These are phyloP conservation scores for Mallotus nudiflorus DNA, from an alignment of 345 rosid genomes.

Conservation along the genomic window DNA sequence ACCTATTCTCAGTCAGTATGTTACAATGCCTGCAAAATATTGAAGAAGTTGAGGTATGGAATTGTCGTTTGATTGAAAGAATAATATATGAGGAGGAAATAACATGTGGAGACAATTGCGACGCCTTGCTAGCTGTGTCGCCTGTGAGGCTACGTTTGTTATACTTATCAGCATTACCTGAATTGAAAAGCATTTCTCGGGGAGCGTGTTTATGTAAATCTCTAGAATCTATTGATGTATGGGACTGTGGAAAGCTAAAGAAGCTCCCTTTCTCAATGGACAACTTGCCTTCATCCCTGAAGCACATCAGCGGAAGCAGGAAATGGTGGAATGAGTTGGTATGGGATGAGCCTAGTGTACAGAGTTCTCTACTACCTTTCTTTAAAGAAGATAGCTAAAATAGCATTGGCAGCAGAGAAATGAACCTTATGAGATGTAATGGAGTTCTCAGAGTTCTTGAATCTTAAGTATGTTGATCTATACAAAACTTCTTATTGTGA, in stretches of 20 bases:
- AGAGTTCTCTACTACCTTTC: neutral
- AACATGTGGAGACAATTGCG: neutral
- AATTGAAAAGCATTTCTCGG: constrained; percentile 8
- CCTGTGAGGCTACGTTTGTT: neutral
- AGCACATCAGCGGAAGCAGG: constrained; percentile 9
- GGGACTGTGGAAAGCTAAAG: constrained; percentile 17
- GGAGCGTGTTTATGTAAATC: neutral
- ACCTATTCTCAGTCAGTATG: neutral
- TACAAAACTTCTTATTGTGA: no score
- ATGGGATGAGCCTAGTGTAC: constrained; percentile 2
- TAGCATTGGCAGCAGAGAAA: no score
- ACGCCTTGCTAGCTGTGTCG: neutral
- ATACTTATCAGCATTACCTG: constrained; percentile 10
- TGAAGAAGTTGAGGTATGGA: constrained; percentile 14
- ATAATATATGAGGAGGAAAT: constrained; percentile 9
- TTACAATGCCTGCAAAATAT: constrained; percentile 10
- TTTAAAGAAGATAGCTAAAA: constrained; percentile 13
- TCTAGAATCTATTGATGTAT: constrained; percentile 7
- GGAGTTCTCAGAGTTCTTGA: no score
- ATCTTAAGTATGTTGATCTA: no score
- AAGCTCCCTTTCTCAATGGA: constrained; percentile 10
- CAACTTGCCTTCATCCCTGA: neutral
- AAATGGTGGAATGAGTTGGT: constrained; percentile 18
- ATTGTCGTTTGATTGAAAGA: constrained; percentile 1
- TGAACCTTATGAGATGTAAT: no score